A percentile compares a stretch with the other conserved stretches of the same genome.
These are phyloP conservation scores for Ensete glaucum DNA, from an alignment of 176 grass and related monocot genomes.

Conservation along the genomic window DNA sequence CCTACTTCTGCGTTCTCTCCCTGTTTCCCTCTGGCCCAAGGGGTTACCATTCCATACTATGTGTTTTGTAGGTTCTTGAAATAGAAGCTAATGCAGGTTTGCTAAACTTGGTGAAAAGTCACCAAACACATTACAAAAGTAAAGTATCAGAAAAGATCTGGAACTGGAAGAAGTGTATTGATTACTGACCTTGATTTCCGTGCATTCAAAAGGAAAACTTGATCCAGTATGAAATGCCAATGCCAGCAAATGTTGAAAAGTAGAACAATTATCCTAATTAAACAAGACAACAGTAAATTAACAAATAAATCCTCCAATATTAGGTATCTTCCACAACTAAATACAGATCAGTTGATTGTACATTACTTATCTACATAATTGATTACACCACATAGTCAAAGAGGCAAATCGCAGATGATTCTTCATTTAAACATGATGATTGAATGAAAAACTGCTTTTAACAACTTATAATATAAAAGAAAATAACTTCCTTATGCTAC, in stretches of 20 bases:
- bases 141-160: neutral
- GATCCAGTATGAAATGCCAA: slow-evolving; percentile 33
- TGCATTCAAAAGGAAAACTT: slow-evolving; percentile 26
- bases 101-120: neutral
- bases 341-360: no score
- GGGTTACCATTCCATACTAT: no score
- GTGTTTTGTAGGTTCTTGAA: no score
- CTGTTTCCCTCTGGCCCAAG: no score
- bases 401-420: neutral
- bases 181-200: slow-evolving; percentile 43
- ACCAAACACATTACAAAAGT: neutral
- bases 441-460: neutral
- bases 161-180: neutral
- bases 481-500: neutral
- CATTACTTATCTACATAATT: no score
- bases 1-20: no score
- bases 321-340: neutral
- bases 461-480: neutral
- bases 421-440: neutral
- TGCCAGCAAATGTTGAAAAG: slow-evolving; percentile 49
- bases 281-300: slow-evolving; percentile 8
- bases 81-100: no score
- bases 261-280: slow-evolving; percentile 41
- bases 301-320: neutral
- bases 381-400: neutral